Percentiles rank a stretch among this genome's conserved stretches.
These are phyloP conservation scores for Hylodesmum podocarpum DNA, from an alignment of 306 rosid genomes.

Conservation along the genomic window DNA sequence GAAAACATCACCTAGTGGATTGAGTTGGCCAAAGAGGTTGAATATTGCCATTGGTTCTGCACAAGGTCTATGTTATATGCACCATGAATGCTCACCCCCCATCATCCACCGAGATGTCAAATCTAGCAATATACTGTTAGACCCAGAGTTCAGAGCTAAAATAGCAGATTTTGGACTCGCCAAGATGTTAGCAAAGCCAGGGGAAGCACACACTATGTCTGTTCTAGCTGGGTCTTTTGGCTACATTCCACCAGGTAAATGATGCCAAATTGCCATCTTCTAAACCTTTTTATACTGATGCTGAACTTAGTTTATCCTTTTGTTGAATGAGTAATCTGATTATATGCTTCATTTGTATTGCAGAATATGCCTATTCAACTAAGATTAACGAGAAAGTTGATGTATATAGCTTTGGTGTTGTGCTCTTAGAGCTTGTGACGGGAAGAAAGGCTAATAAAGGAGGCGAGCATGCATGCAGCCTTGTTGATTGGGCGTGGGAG, in stretches of 20 bases:
- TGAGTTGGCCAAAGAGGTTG: constrained; percentile 80
- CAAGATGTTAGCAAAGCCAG: constrained; percentile 57
- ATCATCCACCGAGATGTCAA: constrained; percentile 87
- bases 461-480: constrained; percentile 51
- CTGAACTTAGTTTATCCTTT: constrained; percentile 1
- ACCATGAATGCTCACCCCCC: constrained; percentile 77
- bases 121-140: constrained; percentile 85
- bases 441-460: constrained; percentile 63
- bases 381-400: constrained; percentile 78
- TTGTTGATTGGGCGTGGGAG: constrained; percentile 83
- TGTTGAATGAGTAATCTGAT: neutral
- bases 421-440: constrained; percentile 75
- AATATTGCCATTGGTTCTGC: constrained; percentile 83
- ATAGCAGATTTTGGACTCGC: constrained; percentile 97
- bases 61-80: constrained; percentile 85
- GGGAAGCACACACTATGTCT: constrained; percentile 52
- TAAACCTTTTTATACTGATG: neutral
- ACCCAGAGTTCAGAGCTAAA: constrained; percentile 66
- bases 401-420: constrained; percentile 85
- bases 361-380: constrained; percentile 71
- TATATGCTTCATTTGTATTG: constrained; percentile 20
- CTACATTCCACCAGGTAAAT: constrained; percentile 86
- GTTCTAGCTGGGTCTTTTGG: constrained; percentile 84
- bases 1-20: constrained; percentile 34
- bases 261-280: neutral